Evolutionary conservation across 805 yeast genomes (phyloP), one percentile per base, ranked within the genome.

Genomic region (Torulaspora franciscae): DNA sequence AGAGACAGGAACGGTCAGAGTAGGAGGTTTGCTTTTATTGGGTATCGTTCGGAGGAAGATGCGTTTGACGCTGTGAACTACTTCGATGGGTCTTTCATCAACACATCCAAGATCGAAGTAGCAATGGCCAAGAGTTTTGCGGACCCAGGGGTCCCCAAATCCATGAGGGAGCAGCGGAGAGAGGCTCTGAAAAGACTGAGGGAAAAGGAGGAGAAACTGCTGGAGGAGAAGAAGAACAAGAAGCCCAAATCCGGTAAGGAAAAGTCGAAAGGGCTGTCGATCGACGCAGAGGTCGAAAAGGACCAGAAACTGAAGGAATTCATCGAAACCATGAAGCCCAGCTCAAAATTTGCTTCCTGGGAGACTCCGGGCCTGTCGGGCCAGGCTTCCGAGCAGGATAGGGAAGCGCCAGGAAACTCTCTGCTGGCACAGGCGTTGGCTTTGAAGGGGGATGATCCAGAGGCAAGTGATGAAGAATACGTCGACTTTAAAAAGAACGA

Each of bases 1-100:
- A 83, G 77, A 56, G 86, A 83, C 52, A 74, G 83, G 54, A 79
- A 78, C 53, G 99, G 99, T 22, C 84, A 83, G 57, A 85, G 95
- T 7, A 79, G 99, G 66, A 74, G 95, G 55, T 93, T 93, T 72
- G 98, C 96, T 6, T 93, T 93, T 57, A 72, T 93, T 41, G 99
- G 99, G 1, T 93, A 77, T 65, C 82, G 80, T 56, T 72, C 80
- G n/a, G 71, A 67, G 14, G 73, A 68, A 9, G 95, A 85, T 57
- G 98, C 99, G 1, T 77, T 74, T 40, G 75, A 72, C 36, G 96
- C 96, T 0, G 91, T 81, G 6, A 72, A 69, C 38, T 88, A 76
- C 64, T 90, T 84, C 65, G 73, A 93, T 66, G 73, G 76, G 6
- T 77, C 95, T 1, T 93, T 80, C 62, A 80, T 93, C 46, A 93